Evolutionary conservation across 2,329 filamentous ascomycete species (phyloP), one percentile per base, ranked within the genome.

Genomic region (Phaeosphaeria sp.): DNA sequence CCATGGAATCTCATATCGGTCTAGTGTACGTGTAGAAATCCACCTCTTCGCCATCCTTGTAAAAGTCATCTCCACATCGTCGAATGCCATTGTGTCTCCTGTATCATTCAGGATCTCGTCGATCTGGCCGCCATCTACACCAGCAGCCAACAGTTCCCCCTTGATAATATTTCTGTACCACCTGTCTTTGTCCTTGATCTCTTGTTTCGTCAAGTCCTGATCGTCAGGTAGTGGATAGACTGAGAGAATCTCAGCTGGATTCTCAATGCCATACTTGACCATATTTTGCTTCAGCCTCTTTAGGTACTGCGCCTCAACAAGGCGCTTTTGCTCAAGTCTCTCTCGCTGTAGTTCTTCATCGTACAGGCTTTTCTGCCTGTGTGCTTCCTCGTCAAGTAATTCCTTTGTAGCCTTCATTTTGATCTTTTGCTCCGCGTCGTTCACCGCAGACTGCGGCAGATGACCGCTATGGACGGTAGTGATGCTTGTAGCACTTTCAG

Each of bases 141-240:
- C 47, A 2, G 21, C 11, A 39, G 30, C 21, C 17, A 36, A 40
- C 2, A 49, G 18, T n/a, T 40, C 33, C 22, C 47, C n/a, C 17
- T 22, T 49, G 30, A 49, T 40, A 7, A 40, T 15, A 17, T 40
- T 49, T 17, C 22, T 49, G 21, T 49, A 36, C 47, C 47, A 49
- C 33, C 22, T 22, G n/a, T 49, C 47, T 24, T 49, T 49, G 30
- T 49, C 47, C 6, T 17, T 49, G 18, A 49, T 49, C 47, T 49
- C 47, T 20, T 49, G 47, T 25, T 40, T 8, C 22, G 47, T 30
- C 20, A 49, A 49, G 2, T 22, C 47, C 22, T 20, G 8, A 24
- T 39, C 47, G 9, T 49, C 18, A 24, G 30, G 47, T 6, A 49
- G 11, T 7, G 30, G 27, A 15, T 18, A 40, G 6, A 30, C 18